These are phyloP conservation scores for Diaporthe sp. DNA, from an alignment of 2,329 filamentous ascomycete species.

Conservation along the genomic window DNA sequence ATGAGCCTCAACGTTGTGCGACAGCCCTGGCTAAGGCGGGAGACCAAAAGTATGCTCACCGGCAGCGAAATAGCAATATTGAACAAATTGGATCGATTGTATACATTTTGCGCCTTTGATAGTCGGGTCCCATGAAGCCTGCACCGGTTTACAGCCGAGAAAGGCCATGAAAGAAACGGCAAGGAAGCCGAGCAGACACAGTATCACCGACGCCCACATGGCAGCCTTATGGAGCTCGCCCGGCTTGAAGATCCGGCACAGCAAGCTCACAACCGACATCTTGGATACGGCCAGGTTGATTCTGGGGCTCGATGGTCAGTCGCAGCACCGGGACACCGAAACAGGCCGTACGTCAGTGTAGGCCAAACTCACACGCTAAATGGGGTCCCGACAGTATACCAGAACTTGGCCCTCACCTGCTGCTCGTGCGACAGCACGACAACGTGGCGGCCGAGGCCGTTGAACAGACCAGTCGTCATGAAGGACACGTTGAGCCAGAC, in stretches of 20 bases:
- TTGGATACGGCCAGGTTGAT: slow-evolving; percentile 22
- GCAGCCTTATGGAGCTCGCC: slow-evolving; percentile 14
- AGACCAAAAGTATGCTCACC: not conserved
- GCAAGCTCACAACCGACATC: slow-evolving; percentile 23
- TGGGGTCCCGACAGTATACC: not conserved
- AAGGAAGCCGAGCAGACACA: slow-evolving; percentile 16
- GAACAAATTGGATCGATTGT: slow-evolving; percentile 10
- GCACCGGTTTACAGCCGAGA: not conserved
- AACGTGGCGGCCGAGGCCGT: slow-evolving; percentile 4
- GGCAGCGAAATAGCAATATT: slow-evolving; percentile 20
- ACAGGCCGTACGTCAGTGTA: no score
- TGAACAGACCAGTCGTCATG: not conserved
- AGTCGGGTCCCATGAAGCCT: slow-evolving; percentile 5
- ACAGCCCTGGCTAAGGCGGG: not conserved
- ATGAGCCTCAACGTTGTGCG: not conserved
- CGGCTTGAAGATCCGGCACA: slow-evolving; percentile 20
- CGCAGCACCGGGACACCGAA: not conserved
- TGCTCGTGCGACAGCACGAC: slow-evolving; percentile 4
- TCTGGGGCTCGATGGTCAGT: not conserved
- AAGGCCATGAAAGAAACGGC: not conserved
- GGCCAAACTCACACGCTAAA: not conserved
- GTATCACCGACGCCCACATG: slow-evolving; percentile 8
- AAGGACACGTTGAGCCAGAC: slow-evolving; percentile 19
- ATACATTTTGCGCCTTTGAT: slow-evolving; percentile 4
- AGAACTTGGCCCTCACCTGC: slow-evolving; percentile 12